phyloP scores from a whole-genome alignment of 257 asterid genomes.

The Cynanchum wilfordii region DNA sequence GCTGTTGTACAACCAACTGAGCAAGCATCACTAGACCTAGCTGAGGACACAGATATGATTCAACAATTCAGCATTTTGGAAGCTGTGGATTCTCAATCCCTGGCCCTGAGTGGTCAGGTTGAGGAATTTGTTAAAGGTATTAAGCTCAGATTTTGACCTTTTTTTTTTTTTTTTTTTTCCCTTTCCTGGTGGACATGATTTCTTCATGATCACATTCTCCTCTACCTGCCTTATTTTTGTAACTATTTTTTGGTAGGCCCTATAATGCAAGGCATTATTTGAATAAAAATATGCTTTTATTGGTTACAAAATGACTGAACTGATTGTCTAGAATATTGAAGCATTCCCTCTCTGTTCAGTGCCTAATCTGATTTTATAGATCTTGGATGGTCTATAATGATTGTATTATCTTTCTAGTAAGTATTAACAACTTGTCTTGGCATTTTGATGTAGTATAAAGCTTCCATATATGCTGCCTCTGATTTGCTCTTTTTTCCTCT shows the following conservation, averaged over 20 bases:
- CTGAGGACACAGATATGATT: conserved; percentile 24
- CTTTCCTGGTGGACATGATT: background rate
- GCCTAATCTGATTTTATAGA: background rate
- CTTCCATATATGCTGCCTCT: background rate
- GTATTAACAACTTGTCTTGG: background rate
- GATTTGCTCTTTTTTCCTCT: background rate
- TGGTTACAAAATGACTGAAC: background rate
- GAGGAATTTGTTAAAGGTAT: conserved; percentile 47
- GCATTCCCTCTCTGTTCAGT: background rate
- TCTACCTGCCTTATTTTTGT: background rate
- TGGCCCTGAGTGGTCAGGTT: conserved; percentile 21
- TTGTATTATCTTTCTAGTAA: background rate
- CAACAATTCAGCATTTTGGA: conserved; percentile 18
- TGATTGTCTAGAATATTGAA: background rate
- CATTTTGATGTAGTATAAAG: background rate
- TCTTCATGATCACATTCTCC: background rate
- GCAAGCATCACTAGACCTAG: conserved; percentile 38
- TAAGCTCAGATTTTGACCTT: conserved; percentile 4
- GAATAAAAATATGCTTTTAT: background rate
- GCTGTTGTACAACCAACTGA: conserved; percentile 81
- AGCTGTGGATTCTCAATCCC: conserved; percentile 27
- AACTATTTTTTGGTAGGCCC: background rate
- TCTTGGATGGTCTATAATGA: background rate
- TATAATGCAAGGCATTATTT: background rate
- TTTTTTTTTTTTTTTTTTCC: background rate